Base-by-base conservation (phyloP, 805 yeast genomes). In the Maudiozyma barnettii region DNA sequence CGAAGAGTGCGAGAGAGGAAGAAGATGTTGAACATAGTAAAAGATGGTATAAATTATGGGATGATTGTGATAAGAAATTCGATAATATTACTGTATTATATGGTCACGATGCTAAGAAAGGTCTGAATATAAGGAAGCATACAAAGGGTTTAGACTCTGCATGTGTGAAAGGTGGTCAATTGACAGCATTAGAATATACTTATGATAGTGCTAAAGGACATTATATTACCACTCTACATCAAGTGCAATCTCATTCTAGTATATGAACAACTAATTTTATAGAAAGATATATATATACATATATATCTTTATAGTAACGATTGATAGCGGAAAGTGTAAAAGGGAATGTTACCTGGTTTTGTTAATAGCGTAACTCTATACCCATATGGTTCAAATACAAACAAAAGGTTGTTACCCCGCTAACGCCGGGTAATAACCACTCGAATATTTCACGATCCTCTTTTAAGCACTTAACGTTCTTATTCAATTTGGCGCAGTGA, bases 51-150 rank as follows among this genome's bases (percentile, higher is more conserved):
- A 75, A 75, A 52, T 54, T 77, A 16, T 82, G 79, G 77, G 75
- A 77, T 52, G 53, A 59, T 39, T 43, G 49, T 6, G 51, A 59
- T n/a, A 54, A 55, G 33, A 62, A 65, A 38, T 47, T 40, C n/a
- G 36, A 47, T 30, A 64, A 58, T 46, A 54, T 49, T 39, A 65
- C 61, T 20, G 88, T 86, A 3, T 79, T 78, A 56, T 90, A 90
- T 60, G 98, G 97, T 1, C 98, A 90, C 60, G 95, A 87, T 60
- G 95, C 97, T 3, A 71, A 78, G 47, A 69, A 81, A 46, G 96
- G 96, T 1, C 73, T 89, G 44, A 78, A 76, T 47, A 52, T 81
- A 44, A 75, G 75, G 53, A 74, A 76, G 51, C 87, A 72, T 63
- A 72, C 95, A 3, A 78, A 77, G 56, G 98, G 97, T 0, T 67